Conservation (phyloP, 768 basidiomycete species). For the Trametes coccinea region DNA sequence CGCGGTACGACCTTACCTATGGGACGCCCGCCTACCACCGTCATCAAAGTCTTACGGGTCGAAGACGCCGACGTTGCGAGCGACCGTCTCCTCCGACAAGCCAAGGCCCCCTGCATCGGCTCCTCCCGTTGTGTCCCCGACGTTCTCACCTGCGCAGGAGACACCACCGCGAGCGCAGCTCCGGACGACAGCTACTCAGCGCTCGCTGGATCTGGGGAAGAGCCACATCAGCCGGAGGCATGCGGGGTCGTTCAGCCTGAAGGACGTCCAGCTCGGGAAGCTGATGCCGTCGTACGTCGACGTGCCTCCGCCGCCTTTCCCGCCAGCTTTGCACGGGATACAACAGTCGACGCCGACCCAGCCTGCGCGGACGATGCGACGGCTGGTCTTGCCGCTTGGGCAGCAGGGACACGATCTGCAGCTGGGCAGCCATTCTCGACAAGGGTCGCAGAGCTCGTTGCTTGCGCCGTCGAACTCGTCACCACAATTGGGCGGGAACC, state of each 20-base stretch:
- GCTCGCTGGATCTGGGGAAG: slow-evolving; percentile 37
- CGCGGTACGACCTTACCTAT: slow-evolving; percentile 64
- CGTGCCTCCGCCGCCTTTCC: slow-evolving; percentile 35
- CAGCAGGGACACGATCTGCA: slow-evolving; percentile 28
- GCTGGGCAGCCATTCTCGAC: slow-evolving; percentile 42
- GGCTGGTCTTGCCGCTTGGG: slow-evolving; percentile 22
- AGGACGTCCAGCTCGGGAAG: slow-evolving; percentile 89
- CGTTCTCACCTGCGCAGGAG: slow-evolving; percentile 29
- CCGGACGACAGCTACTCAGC: slow-evolving; percentile 32
- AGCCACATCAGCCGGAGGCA: slow-evolving; percentile 70
- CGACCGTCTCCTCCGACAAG: slow-evolving; percentile 16
- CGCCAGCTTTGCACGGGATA: slow-evolving; percentile 43
- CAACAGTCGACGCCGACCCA: slow-evolving; percentile 29
- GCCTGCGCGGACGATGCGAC: slow-evolving; percentile 29
- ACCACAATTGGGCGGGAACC: slow-evolving; percentile 49
- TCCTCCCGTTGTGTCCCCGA: slow-evolving; percentile 32
- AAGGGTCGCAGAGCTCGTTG: slow-evolving; percentile 46
- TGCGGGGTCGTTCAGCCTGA: slow-evolving; percentile 93
- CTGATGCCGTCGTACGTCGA: slow-evolving; percentile 66
- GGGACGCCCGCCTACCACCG: slow-evolving; percentile 42
- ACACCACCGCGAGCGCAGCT: slow-evolving; percentile 27
- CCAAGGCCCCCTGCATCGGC: slow-evolving; percentile 28
- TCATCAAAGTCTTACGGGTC: slow-evolving; percentile 31
- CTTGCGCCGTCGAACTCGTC: slow-evolving; percentile 41
- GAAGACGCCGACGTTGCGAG: slow-evolving; percentile 15